Conservation (phyloP, 129 eudicot species). For the Tagetes erecta region DNA sequence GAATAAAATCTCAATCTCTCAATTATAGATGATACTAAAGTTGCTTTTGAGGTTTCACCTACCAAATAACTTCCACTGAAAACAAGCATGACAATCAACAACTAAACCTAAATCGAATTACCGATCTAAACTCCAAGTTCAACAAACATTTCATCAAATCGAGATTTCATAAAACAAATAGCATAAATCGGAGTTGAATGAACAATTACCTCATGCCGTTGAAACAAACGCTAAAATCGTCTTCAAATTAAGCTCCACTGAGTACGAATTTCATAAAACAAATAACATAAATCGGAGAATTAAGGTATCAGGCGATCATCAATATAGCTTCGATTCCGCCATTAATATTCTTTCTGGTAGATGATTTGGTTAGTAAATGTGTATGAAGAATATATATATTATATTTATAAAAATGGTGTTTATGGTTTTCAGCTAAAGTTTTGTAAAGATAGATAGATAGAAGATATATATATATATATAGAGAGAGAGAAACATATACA, state of each 20-base stretch:
- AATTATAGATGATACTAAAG: constrained; percentile 23
- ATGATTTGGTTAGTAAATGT: constrained; percentile 45
- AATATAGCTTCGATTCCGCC: constrained; percentile 43
- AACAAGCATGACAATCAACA: constrained; percentile 2
- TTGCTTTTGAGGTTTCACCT: constrained; percentile 31
- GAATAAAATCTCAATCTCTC: constrained; percentile 9
- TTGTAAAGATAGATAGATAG: constrained; percentile 8
- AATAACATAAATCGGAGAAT: constrained; percentile 27
- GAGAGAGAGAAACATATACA: constrained; percentile 23
- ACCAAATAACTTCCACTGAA: constrained; percentile 29
- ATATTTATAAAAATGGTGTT: background rate
- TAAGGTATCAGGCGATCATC: constrained; percentile 26
- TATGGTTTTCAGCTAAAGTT: constrained; percentile 41
- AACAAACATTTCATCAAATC: background rate
- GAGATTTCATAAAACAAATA: background rate
- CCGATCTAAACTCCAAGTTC: constrained; percentile 17
- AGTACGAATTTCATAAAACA: constrained; percentile 2
- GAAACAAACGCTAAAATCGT: constrained; percentile 13
- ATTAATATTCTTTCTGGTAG: constrained; percentile 32
- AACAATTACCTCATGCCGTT: constrained; percentile 37
- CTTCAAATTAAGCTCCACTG: constrained; percentile 21
- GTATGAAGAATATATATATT: constrained; percentile 21
- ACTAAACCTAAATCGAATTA: constrained; percentile 10
- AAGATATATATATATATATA: constrained; percentile 17
- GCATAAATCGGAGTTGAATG: too few relatives aligned